Evolutionary conservation across 768 basidiomycete genomes (phyloP), one percentile per base, ranked within the genome.

Genomic region (Epithele typhae): DNA sequence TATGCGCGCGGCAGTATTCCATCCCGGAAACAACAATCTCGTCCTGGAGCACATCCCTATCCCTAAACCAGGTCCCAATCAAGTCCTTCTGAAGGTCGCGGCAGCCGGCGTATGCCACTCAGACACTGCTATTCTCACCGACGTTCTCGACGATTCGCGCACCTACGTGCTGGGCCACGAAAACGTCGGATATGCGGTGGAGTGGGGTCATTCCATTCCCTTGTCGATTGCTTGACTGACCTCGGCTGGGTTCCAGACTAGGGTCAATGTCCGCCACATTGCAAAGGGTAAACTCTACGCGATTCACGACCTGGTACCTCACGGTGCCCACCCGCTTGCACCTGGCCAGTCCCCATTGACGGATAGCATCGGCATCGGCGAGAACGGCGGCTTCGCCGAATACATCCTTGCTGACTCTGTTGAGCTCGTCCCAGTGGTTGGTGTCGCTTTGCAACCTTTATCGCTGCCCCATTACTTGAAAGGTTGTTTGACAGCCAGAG

Each of bases 21-120:
- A 43, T 5, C 90, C 46, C 18, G 51, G 51, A 2, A n/a, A 52
- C 30, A 47, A 43, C 37, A 18, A 74, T 50, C 18, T 73, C 70
- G 23, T 68, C 65, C 19, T 44, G 19, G 37, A 40, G 37, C 36
- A 47, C 32, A 18, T 40, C 0, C 51, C 51, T 5, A 34, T 47
- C 18, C 46, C 51, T 1, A 47, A 37, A 1, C 42, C 51, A 1
- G 42, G 37, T 3, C 37, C 45, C 0, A 33, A 43, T 15, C 32
- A 52, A 17, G 51, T 52, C n/a, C 37, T 52, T 21, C 33, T 52
- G 24, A 52, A 52, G 37, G 37, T 47, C 41, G 51, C 46, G n/a
- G 51, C 51, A 2, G 30, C 41, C 17, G 51, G 51, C 2, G 51
- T 52, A 3, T 52, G 51, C 25, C 51, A 52, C 41, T 47, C 46